Percentiles rank a stretch among this genome's conserved stretches.
phyloP scores from a whole-genome alignment of 108 stramenopile species.

The Cyclotella kingstonii region DNA sequence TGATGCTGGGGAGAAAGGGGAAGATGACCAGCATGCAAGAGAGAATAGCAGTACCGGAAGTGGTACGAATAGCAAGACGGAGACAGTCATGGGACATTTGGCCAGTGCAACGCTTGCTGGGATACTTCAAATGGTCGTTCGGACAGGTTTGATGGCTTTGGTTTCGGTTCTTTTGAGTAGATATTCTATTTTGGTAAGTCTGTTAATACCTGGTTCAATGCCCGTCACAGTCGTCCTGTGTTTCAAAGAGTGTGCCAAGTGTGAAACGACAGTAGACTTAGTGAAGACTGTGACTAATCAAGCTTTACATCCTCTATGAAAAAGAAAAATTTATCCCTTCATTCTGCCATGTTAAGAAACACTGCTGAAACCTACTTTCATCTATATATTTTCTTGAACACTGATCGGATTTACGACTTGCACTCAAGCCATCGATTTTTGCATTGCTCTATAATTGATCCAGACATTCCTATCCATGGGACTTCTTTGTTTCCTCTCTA shows the following conservation, averaged over 20 bases:
- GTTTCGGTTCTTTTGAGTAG: constrained; percentile 57
- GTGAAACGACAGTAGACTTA: too few relatives aligned
- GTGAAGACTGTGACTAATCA: neutral
- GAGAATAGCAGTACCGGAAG: neutral
- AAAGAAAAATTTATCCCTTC: too few relatives aligned
- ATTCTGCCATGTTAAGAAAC: neutral
- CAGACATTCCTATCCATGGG: constrained; percentile 50
- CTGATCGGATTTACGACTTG: neutral
- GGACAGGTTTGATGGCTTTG: constrained; percentile 71
- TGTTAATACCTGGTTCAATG: too few relatives aligned
- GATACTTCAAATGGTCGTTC: constrained; percentile 70
- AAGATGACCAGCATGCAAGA: constrained; percentile 5
- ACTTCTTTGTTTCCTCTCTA: constrained; percentile 56
- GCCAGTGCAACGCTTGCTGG: constrained; percentile 61
- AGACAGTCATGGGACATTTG: constrained; percentile 73
- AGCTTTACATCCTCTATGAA: neutral
- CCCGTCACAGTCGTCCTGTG: too few relatives aligned
- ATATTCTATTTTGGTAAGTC: constrained; percentile 47
- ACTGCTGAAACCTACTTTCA: neutral
- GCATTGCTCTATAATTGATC: neutral
- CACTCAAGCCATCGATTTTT: neutral
- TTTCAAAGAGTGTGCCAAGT: too few relatives aligned
- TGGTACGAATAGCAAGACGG: constrained; percentile 13
- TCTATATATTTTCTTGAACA: too few relatives aligned
- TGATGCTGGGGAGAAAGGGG: constrained; percentile 3